A percentile compares a stretch with the other conserved stretches of the same genome.
phyloP scores from a whole-genome alignment of 495 filamentous ascomycete genomes.

The Collariella sp. region DNA sequence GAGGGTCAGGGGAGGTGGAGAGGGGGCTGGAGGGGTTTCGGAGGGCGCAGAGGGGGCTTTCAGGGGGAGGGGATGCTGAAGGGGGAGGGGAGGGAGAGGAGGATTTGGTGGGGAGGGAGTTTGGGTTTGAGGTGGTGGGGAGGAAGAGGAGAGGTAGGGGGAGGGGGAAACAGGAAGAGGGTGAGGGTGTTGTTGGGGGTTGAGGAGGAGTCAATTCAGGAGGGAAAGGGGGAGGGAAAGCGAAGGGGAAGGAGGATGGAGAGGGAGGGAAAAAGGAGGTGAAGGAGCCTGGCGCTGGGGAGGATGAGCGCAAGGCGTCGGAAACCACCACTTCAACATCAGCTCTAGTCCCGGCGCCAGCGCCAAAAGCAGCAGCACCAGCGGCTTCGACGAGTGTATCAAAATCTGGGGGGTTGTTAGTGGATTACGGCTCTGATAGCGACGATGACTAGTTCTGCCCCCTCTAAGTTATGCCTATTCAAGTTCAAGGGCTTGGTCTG shows the following conservation, averaged over 20 bases:
- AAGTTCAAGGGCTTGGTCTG: no score
- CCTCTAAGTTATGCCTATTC: neutral
- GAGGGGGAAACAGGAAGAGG: neutral
- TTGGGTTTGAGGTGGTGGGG: neutral
- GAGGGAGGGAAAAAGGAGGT: neutral
- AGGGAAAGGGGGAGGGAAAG: conserved; percentile 19
- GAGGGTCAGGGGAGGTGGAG: conserved; percentile 53
- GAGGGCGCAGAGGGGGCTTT: conserved; percentile 39
- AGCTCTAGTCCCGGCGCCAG: neutral
- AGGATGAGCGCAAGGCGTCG: neutral
- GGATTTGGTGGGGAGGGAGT: neutral
- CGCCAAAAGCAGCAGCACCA: neutral
- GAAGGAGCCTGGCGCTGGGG: neutral
- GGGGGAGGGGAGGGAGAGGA: conserved; percentile 23
- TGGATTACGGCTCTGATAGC: conserved; percentile 26
- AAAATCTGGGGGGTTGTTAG: conserved; percentile 20
- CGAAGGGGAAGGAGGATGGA: conserved; percentile 2
- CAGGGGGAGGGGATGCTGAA: conserved; percentile 50
- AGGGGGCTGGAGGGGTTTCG: conserved; percentile 65
- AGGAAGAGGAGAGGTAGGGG: conserved; percentile 7
- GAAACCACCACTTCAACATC: neutral
- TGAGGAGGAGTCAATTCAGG: conserved; percentile 17
- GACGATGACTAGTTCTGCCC: conserved; percentile 19
- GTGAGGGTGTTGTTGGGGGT: conserved; percentile 20
- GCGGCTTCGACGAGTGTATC: neutral